Percentiles rank a stretch among this genome's conserved stretches.
phyloP scores from a whole-genome alignment of 768 basidiomycete genomes.

The Boletus rufocinnamomeus region DNA sequence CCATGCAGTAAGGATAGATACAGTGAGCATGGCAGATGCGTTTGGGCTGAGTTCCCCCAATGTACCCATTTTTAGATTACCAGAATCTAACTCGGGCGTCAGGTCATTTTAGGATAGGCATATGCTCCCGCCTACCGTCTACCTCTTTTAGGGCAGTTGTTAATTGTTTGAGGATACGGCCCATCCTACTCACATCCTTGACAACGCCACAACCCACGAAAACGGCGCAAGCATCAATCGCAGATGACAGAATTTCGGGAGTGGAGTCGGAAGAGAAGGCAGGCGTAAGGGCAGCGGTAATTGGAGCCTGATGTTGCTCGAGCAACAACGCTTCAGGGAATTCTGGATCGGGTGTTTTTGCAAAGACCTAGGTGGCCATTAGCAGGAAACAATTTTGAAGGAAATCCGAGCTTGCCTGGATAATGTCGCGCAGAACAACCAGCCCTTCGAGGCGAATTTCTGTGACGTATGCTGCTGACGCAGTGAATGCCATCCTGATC shows the following conservation, averaged over 20 bases:
- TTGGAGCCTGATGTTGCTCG: conserved; percentile 97
- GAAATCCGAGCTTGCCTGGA: conserved; percentile 58
- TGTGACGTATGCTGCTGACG: conserved; percentile 93
- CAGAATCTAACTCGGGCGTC: conserved; percentile 58
- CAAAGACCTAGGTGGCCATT: conserved; percentile 67
- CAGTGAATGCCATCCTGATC: conserved; percentile 97
- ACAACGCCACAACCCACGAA: conserved; percentile 96
- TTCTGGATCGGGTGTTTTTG: conserved; percentile 84
- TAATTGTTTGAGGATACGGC: conserved; percentile 86
- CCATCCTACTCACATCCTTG: conserved; percentile 89
- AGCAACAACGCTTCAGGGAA: conserved; percentile 88
- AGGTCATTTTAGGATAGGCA: background rate
- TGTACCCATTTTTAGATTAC: conserved; percentile 83
- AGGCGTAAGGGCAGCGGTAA: conserved; percentile 95
- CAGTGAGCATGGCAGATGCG: conserved; percentile 91
- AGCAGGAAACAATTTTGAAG: background rate
- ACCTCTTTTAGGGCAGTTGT: conserved; percentile 88
- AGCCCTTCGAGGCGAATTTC: conserved; percentile 93
- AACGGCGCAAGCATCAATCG: conserved; percentile 89
- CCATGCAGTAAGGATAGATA: conserved; percentile 94
- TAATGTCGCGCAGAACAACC: conserved; percentile 86
- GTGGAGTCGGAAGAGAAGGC: conserved; percentile 95
- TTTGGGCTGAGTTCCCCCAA: conserved; percentile 88
- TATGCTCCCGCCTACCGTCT: conserved; percentile 55
- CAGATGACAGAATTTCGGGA: conserved; percentile 91